phyloP scores from a whole-genome alignment of 495 filamentous ascomycete species.

The Penicillium canescens region DNA sequence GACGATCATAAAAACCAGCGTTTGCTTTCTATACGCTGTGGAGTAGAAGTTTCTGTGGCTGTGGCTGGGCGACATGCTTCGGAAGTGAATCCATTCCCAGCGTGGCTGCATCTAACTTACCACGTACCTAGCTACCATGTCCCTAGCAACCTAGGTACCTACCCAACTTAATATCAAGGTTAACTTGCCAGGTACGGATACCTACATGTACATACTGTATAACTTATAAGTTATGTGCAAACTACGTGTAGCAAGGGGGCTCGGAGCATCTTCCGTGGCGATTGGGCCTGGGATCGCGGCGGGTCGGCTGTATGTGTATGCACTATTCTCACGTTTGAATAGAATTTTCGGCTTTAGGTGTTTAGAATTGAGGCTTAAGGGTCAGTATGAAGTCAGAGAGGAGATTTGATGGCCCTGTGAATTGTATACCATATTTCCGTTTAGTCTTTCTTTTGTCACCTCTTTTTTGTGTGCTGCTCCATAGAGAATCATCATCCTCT shows the following conservation, averaged over 20 bases:
- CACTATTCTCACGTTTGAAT: constrained; percentile 7
- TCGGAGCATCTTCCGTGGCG: neutral
- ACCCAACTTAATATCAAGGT: no score
- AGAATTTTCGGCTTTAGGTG: neutral
- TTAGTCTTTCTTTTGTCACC: no score
- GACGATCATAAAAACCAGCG: neutral
- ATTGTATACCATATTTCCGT: no score
- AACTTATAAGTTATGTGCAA: no score
- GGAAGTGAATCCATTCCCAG: constrained; percentile 14
- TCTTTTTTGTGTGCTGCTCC: no score
- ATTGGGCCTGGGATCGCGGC: neutral
- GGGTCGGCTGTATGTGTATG: neutral
- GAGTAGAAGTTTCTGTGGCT: neutral
- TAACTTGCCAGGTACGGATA: neutral
- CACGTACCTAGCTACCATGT: no score
- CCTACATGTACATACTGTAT: no score
- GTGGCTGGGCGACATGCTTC: constrained; percentile 7
- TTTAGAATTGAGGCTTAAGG: neutral
- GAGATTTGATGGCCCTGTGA: no score
- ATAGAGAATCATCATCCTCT: no score
- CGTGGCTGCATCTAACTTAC: neutral
- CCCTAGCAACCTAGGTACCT: no score
- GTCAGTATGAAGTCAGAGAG: no score
- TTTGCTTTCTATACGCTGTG: neutral
- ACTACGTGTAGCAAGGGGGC: neutral